Base-by-base conservation (phyloP, 2,329 filamentous ascomycete genomes). In the Thyridium curvatum region DNA sequence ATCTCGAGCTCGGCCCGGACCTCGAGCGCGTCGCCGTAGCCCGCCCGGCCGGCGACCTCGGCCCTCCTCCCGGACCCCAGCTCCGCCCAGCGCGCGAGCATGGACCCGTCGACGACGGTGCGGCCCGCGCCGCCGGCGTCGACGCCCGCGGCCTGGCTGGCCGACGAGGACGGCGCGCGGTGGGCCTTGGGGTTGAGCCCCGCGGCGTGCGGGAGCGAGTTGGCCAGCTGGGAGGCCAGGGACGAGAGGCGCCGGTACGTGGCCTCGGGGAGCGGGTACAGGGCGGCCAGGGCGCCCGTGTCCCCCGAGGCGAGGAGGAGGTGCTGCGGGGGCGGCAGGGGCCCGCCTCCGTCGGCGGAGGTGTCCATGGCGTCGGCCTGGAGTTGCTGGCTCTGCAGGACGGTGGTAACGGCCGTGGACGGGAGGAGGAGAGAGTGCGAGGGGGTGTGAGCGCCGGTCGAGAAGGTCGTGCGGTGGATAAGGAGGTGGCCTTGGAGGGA, bases 401-500 rank as follows among this genome's bases (percentile, higher is more conserved):
- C n/a, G 7, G 34, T 30, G 37, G 51, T 33, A 37, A 54, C 47
- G 41, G 53, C 58, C 4, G 77, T 79, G 13, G 81, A 81, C 2
- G 86, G 84, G 28, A 97, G 72, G 35, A 96, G 77, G 15, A 83
- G 79, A 49, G 89, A 83, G 30, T 75, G 77, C 1, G 85, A 83
- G 1, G 86, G 79, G 46, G 83, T 75, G 59, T 95, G 86, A 14
- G 78, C 79, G 30, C 87, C 89, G 0, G 86, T 81, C 56, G 90
- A 84, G 65, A 98, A 97, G 42, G 88, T 86, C 38, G 86, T 87
- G 43, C 86, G 82, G 60, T 91, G 87, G 8, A 98, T 75, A 17
- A 98, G 77, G 31, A 90, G 78, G 52, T 90, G 84, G 35, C 93
- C 93, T 41, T 91, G 86, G 28, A 95, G 79, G 7, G 89, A 94